Percentiles rank a stretch among this genome's conserved stretches.
These are phyloP conservation scores for Trichoderma lentiforme DNA, from an alignment of 2,329 filamentous ascomycete genomes.

Conservation along the genomic window DNA sequence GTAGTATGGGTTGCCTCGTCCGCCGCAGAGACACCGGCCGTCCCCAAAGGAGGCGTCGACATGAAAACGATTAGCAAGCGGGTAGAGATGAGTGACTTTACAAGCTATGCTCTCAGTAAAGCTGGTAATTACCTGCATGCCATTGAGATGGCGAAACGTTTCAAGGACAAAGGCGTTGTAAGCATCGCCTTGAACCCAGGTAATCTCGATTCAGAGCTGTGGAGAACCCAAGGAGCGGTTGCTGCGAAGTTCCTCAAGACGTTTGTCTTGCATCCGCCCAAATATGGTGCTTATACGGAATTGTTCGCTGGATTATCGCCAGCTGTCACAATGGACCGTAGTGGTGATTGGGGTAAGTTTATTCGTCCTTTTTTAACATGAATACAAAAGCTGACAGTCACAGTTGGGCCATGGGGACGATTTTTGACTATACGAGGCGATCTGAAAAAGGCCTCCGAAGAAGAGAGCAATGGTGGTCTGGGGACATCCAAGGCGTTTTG, in stretches of 20 bases:
- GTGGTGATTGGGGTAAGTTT: not conserved
- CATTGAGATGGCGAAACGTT: not conserved
- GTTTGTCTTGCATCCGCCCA: not conserved
- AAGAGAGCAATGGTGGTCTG: not conserved
- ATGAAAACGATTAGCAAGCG: not conserved
- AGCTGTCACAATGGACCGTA: not conserved
- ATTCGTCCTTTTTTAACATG: not conserved
- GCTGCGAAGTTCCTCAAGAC: not conserved
- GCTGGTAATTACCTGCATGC: not conserved
- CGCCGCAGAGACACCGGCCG: not conserved
- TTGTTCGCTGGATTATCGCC: not conserved
- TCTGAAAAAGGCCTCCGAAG: not conserved
- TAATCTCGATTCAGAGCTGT: not conserved
- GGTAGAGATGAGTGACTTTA: not conserved
- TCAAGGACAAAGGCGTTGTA: not conserved
- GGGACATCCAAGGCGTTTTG: not conserved
- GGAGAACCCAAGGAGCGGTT: not conserved
- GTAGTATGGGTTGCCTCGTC: not conserved
- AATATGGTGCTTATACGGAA: not conserved
- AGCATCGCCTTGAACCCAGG: not conserved
- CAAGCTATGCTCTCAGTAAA: not conserved
- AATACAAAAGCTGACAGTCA: not conserved
- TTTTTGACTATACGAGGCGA: not conserved
- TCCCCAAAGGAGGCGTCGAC: not conserved
- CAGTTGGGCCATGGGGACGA: not conserved